These are phyloP conservation scores for Claviceps sp. DNA, from an alignment of 2,329 filamentous ascomycete species.

Conservation along the genomic window DNA sequence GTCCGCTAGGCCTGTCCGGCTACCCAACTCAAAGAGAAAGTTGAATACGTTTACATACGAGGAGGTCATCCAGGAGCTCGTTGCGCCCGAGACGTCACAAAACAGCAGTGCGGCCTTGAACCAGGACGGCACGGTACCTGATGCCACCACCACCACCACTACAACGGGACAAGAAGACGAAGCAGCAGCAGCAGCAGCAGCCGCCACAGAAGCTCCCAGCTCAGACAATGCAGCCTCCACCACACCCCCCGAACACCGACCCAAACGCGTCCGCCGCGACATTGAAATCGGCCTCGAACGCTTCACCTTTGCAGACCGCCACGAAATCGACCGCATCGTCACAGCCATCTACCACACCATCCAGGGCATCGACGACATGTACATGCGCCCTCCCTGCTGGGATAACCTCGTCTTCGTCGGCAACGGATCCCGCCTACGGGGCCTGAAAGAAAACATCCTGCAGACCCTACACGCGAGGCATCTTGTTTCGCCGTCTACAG, in stretches of 20 bases:
- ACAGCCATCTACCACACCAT: conserved; percentile 74
- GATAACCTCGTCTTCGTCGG: conserved; percentile 85
- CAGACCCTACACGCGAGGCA: conserved; percentile 69
- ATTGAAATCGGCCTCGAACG: conserved; percentile 68
- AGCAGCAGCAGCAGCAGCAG: conserved; percentile 3
- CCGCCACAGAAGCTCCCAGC: neutral
- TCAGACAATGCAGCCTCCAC: conserved; percentile 11
- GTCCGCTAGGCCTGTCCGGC: conserved; percentile 40
- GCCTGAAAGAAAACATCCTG: conserved; percentile 81
- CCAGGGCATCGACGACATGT: conserved; percentile 68
- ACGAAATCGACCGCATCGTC: conserved; percentile 71
- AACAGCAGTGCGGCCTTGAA: conserved; percentile 5
- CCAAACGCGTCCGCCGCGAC: conserved; percentile 48
- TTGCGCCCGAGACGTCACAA: conserved; percentile 23
- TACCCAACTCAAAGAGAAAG: conserved; percentile 61
- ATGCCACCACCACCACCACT: neutral
- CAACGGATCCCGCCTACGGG: conserved; percentile 60
- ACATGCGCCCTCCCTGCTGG: conserved; percentile 79
- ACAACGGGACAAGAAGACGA: conserved; percentile 2
- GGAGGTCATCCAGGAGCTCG: conserved; percentile 46
- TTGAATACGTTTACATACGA: conserved; percentile 63
- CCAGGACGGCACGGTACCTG: neutral
- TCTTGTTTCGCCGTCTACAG: conserved; percentile 79
- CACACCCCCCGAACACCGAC: conserved; percentile 30
- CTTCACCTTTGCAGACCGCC: conserved; percentile 54